Conservation (phyloP, 2,329 filamentous ascomycete species). For the Cercospora sp. region DNA sequence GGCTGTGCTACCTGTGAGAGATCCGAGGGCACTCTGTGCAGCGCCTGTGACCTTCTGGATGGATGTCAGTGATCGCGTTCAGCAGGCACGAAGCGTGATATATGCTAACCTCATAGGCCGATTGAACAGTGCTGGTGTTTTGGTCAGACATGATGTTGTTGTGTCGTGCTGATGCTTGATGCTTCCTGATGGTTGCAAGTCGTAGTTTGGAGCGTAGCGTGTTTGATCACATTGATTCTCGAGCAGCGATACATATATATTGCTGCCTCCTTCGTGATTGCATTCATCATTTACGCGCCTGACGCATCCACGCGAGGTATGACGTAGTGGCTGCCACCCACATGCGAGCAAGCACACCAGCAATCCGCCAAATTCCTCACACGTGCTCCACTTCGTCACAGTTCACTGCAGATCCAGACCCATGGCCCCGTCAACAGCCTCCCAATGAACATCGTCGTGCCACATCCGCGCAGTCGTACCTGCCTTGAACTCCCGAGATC, state of each 20-base stretch:
- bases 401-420: background rate
- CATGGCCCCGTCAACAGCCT: background rate
- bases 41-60: conserved; percentile 64
- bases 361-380: conserved; percentile 1
- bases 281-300: background rate
- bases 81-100: background rate
- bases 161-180: background rate
- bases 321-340: background rate
- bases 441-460: background rate
- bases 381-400: conserved; percentile 8
- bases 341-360: background rate
- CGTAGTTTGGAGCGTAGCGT: background rate
- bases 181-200: background rate
- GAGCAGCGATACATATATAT: background rate
- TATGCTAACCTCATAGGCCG: conserved; percentile 48
- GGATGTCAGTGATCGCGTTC: conserved; percentile 32
- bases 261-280: background rate
- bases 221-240: background rate
- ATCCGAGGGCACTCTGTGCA: conserved; percentile 70
- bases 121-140: conserved; percentile 74
- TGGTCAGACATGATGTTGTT: conserved; percentile 46
- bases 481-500: background rate
- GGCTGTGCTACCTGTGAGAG: conserved; percentile 68
- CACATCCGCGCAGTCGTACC: background rate
- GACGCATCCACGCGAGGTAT: background rate